These are phyloP conservation scores for Copromyces sp. DNA, from an alignment of 495 filamentous ascomycete genomes.

Conservation along the genomic window DNA sequence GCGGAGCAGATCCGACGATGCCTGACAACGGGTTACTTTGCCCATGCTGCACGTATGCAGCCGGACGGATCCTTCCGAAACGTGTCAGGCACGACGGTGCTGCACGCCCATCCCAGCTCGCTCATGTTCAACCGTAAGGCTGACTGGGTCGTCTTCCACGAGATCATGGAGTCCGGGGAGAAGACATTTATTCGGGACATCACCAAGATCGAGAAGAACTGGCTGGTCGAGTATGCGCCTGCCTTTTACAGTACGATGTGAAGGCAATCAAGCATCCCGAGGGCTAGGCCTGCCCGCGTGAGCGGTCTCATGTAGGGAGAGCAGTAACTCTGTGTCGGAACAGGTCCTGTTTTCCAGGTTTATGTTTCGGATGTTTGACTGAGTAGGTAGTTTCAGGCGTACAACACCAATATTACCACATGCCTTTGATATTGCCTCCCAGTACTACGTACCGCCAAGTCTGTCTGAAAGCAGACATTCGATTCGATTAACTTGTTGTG, in stretches of 20 bases:
- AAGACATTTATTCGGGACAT: constrained; percentile 91
- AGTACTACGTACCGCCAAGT: neutral
- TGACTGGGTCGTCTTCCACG: constrained; percentile 96
- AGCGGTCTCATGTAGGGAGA: neutral
- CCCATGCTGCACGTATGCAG: constrained; percentile 93
- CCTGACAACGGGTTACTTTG: constrained; percentile 86
- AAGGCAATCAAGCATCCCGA: neutral
- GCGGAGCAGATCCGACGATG: constrained; percentile 74
- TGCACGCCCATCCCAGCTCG: constrained; percentile 87
- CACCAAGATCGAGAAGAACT: constrained; percentile 82
- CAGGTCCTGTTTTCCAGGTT: neutral
- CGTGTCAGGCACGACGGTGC: constrained; percentile 56
- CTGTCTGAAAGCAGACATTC: neutral
- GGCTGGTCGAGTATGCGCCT: constrained; percentile 82
- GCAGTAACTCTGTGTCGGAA: neutral
- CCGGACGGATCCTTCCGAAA: constrained; percentile 84
- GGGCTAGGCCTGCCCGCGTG: neutral
- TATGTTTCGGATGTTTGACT: neutral
- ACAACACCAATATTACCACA: neutral
- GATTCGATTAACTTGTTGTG: neutral
- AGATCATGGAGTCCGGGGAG: constrained; percentile 81
- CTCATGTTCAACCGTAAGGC: constrained; percentile 97
- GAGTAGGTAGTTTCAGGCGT: neutral
- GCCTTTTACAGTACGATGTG: constrained; percentile 60
- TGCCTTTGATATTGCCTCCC: neutral